A percentile compares a stretch with the other conserved stretches of the same genome.
Conservation (phyloP, 306 rosid species). For the Fragaria nilgerrensis region DNA sequence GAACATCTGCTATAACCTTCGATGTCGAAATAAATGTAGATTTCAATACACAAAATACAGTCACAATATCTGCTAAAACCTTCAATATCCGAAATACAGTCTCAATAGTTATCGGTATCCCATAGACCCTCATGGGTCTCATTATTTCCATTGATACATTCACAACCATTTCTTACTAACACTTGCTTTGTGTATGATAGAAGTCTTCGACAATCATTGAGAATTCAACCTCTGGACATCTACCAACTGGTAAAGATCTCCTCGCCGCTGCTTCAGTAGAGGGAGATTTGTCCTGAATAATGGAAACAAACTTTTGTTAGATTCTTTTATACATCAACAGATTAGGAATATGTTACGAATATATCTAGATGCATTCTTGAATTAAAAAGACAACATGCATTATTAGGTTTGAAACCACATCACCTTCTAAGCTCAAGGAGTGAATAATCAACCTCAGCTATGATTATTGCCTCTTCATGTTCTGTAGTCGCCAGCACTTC, state of each 20-base stretch:
- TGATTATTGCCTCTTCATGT: constrained; percentile 82
- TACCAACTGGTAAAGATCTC: constrained; percentile 94
- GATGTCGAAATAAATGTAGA: neutral
- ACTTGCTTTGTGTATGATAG: neutral
- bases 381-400: constrained; percentile 13
- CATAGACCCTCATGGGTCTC: neutral
- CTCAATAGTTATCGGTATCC: neutral
- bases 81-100: neutral
- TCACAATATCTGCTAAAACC: neutral
- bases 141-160: neutral
- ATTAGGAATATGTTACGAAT: neutral
- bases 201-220: constrained; percentile 25
- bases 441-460: constrained; percentile 82
- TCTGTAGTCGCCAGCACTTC: constrained; percentile 91
- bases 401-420: neutral
- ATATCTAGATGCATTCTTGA: neutral
- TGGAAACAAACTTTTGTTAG: constrained; percentile 18
- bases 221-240: constrained; percentile 79
- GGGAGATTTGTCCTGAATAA: constrained; percentile 76
- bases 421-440: constrained; percentile 72
- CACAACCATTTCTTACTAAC: neutral
- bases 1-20: neutral
- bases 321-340: neutral
- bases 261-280: constrained; percentile 76
- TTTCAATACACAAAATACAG: neutral